These are phyloP conservation scores for Phytophthora sp. DNA, from an alignment of 352 stramenopile genomes.

Conservation along the genomic window DNA sequence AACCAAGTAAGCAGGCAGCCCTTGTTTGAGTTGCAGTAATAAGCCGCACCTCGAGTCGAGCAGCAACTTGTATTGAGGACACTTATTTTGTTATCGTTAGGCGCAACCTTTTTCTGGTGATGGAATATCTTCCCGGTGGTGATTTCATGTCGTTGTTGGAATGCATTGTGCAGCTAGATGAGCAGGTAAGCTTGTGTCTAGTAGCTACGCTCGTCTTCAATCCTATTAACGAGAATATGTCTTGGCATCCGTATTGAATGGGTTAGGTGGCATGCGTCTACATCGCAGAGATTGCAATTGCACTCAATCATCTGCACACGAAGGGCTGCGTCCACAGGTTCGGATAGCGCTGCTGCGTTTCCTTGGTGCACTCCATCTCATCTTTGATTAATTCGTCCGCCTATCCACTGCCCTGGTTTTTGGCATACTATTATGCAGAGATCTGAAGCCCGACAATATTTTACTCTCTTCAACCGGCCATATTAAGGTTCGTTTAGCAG, in stretches of 20 bases:
- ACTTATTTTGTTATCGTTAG: constrained; percentile 27
- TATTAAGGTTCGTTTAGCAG: constrained; percentile 68
- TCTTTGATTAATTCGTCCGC: not conserved
- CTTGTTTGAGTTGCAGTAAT: constrained; percentile 2
- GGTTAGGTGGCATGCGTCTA: constrained; percentile 87
- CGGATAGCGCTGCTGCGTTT: not conserved
- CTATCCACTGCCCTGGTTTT: constrained; percentile 17
- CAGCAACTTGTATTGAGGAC: constrained; percentile 21
- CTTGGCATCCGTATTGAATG: too few relatives aligned
- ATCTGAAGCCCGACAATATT: constrained; percentile 93
- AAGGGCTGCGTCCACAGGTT: constrained; percentile 88
- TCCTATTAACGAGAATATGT: constrained; percentile 4
- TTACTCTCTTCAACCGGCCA: constrained; percentile 87
- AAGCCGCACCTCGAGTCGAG: not conserved
- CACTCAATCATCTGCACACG: constrained; percentile 85
- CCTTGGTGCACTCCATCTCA: not conserved
- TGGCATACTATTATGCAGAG: constrained; percentile 41
- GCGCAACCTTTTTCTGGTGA: constrained; percentile 89
- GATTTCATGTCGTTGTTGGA: constrained; percentile 92
- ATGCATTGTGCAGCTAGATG: constrained; percentile 88
- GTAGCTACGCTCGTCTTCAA: not conserved
- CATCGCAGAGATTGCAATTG: constrained; percentile 87
- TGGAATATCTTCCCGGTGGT: constrained; percentile 91
- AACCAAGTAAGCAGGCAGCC: constrained; percentile 72
- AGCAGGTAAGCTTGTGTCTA: constrained; percentile 53